Evolutionary conservation across 495 filamentous ascomycete species (phyloP).

Genomic region (Lophiotrema nucula): DNA sequence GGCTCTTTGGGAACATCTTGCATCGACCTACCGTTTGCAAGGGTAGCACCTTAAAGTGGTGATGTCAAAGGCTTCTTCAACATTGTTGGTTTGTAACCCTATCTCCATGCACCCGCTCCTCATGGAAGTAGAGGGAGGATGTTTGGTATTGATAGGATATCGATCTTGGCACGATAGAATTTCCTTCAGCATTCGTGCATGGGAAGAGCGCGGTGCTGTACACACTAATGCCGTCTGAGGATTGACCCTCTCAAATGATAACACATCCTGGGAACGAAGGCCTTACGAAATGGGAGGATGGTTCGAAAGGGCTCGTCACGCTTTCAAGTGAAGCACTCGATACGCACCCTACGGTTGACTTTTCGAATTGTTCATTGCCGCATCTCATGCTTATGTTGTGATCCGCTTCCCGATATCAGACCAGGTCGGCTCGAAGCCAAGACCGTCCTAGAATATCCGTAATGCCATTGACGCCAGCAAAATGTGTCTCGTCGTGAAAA

Average conservation of each 20-base stretch:
- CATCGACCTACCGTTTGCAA: neutral
- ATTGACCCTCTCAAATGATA: too few species aligned
- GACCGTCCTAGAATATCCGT: constrained; percentile 27
- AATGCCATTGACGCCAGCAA: constrained; percentile 38
- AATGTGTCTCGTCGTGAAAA: constrained; percentile 36
- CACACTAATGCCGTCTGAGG: constrained; percentile 94
- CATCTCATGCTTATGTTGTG: constrained; percentile 26
- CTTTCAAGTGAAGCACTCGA: neutral
- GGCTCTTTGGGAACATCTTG: neutral
- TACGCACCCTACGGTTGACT: constrained; percentile 8
- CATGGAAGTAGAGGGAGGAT: constrained; percentile 60
- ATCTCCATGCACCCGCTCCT: constrained; percentile 83
- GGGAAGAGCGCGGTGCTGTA: constrained; percentile 81
- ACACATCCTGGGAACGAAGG: too few species aligned
- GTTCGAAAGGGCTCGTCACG: too few species aligned
- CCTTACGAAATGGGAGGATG: too few species aligned
- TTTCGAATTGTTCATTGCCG: constrained; percentile 28
- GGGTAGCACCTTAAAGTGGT: too few species aligned
- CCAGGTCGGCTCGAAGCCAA: constrained; percentile 13
- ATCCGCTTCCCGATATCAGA: constrained; percentile 24
- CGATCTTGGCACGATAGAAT: constrained; percentile 87
- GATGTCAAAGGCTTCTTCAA: too few species aligned
- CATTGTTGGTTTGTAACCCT: constrained; percentile 67
- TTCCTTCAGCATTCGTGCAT: constrained; percentile 94
- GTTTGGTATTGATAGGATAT: constrained; percentile 90